Evolutionary conservation across 352 stramenopile genomes (phyloP).

Genomic region (Pythium folliculosum): DNA sequence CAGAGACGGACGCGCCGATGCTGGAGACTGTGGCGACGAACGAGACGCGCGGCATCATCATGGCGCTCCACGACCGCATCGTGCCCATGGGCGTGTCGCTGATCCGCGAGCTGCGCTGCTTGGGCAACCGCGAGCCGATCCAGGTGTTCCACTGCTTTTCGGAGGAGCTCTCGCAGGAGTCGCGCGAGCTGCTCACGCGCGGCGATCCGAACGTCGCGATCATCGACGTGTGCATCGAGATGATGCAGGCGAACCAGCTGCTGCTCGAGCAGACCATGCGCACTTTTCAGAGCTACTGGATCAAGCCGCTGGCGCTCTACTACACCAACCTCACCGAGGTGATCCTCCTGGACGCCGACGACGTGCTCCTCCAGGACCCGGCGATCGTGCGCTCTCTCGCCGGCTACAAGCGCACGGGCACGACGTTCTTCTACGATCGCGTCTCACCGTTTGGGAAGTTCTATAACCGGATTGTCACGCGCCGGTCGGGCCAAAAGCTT

Average conservation of each 20-base stretch:
- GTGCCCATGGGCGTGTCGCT: constrained; percentile 63
- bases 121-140: constrained; percentile 44
- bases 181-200: constrained; percentile 39
- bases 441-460: constrained; percentile 51
- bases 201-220: constrained; percentile 58
- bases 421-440: constrained; percentile 76
- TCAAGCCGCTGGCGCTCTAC: constrained; percentile 35
- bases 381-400: constrained; percentile 38
- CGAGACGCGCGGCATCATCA: constrained; percentile 40
- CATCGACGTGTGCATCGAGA: constrained; percentile 60
- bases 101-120: constrained; percentile 56
- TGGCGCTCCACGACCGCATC: constrained; percentile 57
- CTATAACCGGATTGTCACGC: constrained; percentile 36
- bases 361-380: constrained; percentile 48
- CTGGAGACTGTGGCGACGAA: not conserved
- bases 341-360: constrained; percentile 56
- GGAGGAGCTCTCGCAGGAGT: constrained; percentile 48
- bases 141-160: constrained; percentile 54
- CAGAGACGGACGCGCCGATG: not conserved
- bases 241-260: constrained; percentile 30
- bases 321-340: constrained; percentile 30
- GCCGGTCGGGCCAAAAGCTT: constrained; percentile 23
- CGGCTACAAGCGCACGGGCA: constrained; percentile 54
- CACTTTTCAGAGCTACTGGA: constrained; percentile 34
- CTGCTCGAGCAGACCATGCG: constrained; percentile 25